phyloP scores from a whole-genome alignment of 345 rosid species.

The Brassica juncea region DNA sequence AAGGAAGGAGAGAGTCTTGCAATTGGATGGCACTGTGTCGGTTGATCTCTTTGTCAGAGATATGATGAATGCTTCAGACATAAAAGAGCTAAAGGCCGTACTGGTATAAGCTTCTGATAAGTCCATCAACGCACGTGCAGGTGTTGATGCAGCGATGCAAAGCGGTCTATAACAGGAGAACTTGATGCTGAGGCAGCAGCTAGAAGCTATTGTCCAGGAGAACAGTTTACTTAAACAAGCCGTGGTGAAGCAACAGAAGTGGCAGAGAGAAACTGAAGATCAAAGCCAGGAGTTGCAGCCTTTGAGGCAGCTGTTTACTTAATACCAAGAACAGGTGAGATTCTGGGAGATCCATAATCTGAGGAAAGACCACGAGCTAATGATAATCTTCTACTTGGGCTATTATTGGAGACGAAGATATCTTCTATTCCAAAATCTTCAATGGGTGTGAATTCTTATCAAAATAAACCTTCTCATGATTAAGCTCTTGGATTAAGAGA shows the following conservation, averaged over 20 bases:
- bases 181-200: slow-evolving; percentile 63
- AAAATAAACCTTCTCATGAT: neutral
- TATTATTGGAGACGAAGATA: neutral
- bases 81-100: slow-evolving; percentile 78
- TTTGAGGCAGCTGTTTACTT: slow-evolving; percentile 68
- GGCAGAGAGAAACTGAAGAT: slow-evolving; percentile 64
- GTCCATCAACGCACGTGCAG: slow-evolving; percentile 14
- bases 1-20: slow-evolving; percentile 36
- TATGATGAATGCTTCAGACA: slow-evolving; percentile 66
- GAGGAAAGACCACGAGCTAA: too few relatives aligned
- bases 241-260: slow-evolving; percentile 74
- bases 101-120: slow-evolving; percentile 16
- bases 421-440: slow-evolving; percentile 70
- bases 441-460: slow-evolving; percentile 45
- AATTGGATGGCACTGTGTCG: slow-evolving; percentile 61
- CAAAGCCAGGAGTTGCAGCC: slow-evolving; percentile 69
- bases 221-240: slow-evolving; percentile 73
- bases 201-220: slow-evolving; percentile 68
- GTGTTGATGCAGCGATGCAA: neutral
- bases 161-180: neutral
- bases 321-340: slow-evolving; percentile 82
- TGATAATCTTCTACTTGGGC: too few relatives aligned
- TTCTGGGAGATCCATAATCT: too few relatives aligned
- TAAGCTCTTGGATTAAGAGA: slow-evolving; percentile 16
- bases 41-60: slow-evolving; percentile 78